Evolutionary conservation across 306 rosid species (phyloP).

Genomic region (Vachellia pachyceras): DNA sequence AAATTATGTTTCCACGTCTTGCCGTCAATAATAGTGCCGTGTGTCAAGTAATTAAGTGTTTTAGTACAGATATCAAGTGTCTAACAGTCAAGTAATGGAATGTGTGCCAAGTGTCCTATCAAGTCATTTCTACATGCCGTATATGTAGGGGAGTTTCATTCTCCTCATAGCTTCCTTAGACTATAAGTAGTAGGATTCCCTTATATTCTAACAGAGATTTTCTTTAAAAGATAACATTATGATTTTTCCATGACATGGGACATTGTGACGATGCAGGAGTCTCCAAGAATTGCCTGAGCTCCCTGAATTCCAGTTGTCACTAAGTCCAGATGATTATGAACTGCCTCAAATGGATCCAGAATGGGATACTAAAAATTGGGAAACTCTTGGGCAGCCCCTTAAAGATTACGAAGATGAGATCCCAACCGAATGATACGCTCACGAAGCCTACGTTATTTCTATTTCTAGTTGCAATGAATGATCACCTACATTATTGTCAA

Average conservation of each 20-base stretch:
- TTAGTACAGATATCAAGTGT: background rate
- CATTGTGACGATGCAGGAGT: slow-evolving; percentile 57
- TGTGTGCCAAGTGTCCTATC: background rate
- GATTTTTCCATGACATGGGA: background rate
- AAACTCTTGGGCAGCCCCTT: slow-evolving; percentile 59
- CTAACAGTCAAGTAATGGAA: background rate
- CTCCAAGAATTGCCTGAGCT: slow-evolving; percentile 82
- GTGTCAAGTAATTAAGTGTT: background rate
- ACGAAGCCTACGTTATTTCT: slow-evolving; percentile 25
- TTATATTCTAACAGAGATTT: background rate
- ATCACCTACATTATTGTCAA: slow-evolving; percentile 24
- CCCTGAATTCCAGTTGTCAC: slow-evolving; percentile 90
- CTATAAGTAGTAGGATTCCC: background rate
- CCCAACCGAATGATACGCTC: slow-evolving; percentile 43
- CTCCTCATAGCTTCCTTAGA: background rate
- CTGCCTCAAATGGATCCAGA: slow-evolving; percentile 71
- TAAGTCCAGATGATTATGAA: slow-evolving; percentile 79
- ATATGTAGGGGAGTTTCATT: background rate
- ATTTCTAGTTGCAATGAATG: slow-evolving; percentile 12
- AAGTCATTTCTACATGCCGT: background rate
- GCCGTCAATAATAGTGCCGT: background rate
- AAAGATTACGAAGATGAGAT: slow-evolving; percentile 70
- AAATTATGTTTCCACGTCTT: background rate
- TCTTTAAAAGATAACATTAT: slow-evolving; percentile 3
- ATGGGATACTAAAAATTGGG: slow-evolving; percentile 75